Evolutionary conservation across 331 rosid species (phyloP).

Genomic region (Rosa hybrid): DNA sequence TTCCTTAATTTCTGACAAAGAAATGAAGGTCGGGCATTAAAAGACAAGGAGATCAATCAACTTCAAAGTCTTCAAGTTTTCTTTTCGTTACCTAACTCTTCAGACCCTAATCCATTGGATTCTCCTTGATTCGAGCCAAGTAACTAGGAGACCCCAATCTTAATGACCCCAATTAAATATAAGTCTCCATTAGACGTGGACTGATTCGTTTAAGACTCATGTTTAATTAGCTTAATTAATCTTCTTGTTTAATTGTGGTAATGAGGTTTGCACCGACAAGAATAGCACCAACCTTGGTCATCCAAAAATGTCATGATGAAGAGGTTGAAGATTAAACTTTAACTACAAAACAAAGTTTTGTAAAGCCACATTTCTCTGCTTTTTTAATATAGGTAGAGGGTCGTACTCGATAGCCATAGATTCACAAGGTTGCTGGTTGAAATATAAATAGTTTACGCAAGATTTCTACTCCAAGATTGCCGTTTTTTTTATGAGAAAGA

Average conservation of each 20-base stretch:
- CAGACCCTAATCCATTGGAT: conserved; percentile 34
- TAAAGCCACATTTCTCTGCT: background rate
- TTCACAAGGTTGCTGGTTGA: conserved; percentile 5
- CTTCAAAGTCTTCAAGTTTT: conserved; percentile 24
- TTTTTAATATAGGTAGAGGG: conserved; percentile 3
- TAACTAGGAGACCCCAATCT: conserved; percentile 25
- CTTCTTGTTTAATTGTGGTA: background rate
- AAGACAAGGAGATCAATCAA: conserved; percentile 7
- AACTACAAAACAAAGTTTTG: background rate
- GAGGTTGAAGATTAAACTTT: conserved; percentile 8
- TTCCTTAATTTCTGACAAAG: background rate
- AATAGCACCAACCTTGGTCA: conserved; percentile 5
- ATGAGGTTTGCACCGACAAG: conserved; percentile 24
- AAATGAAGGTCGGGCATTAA: background rate
- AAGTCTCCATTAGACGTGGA: conserved; percentile 14
- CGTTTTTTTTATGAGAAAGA: conserved; percentile 2
- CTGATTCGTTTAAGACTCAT: conserved; percentile 23
- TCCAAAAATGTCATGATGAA: conserved; percentile 14
- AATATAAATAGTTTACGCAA: background rate
- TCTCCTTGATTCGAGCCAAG: conserved; percentile 28
- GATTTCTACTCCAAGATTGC: background rate
- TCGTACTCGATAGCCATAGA: conserved; percentile 6
- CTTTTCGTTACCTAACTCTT: conserved; percentile 39
- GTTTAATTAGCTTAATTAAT: background rate
- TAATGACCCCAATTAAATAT: background rate